A percentile compares a stretch with the other conserved stretches of the same genome.
phyloP scores from a whole-genome alignment of 2,329 filamentous ascomycete species.

The Cladophialophora carrionii region DNA sequence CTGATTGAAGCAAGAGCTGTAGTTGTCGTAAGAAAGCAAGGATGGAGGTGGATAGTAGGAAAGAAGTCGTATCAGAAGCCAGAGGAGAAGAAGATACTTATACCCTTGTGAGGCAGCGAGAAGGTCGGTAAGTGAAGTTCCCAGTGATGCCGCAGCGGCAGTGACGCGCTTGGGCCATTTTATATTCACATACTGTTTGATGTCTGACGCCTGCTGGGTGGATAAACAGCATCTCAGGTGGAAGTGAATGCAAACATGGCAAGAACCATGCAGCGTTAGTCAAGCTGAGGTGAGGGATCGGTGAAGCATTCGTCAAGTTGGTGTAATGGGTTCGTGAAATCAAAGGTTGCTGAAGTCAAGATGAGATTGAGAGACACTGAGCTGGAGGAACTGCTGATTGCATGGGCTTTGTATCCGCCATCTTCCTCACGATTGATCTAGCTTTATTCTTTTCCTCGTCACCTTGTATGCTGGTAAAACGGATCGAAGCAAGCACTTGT shows the following conservation, averaged over 20 bases:
- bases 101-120: conserved; percentile 1
- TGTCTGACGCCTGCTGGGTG: not conserved
- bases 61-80: not conserved
- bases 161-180: not conserved
- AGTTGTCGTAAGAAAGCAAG: not conserved
- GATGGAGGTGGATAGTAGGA: not conserved
- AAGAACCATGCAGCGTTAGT: not conserved
- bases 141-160: not conserved
- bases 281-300: not conserved
- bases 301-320: not conserved
- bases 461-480: not conserved
- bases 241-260: not conserved
- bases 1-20: not conserved
- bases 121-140: conserved; percentile 2
- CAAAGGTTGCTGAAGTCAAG: not conserved
- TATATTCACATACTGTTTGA: not conserved
- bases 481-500: not conserved
- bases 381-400: not conserved
- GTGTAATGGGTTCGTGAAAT: not conserved
- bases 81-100: conserved; percentile 2
- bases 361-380: not conserved
- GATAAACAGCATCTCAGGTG: not conserved
- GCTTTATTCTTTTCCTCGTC: not conserved
- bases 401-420: not conserved
- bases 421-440: not conserved